Conservation (phyloP, 768 basidiomycete species). For the Heimioporus sp. region DNA sequence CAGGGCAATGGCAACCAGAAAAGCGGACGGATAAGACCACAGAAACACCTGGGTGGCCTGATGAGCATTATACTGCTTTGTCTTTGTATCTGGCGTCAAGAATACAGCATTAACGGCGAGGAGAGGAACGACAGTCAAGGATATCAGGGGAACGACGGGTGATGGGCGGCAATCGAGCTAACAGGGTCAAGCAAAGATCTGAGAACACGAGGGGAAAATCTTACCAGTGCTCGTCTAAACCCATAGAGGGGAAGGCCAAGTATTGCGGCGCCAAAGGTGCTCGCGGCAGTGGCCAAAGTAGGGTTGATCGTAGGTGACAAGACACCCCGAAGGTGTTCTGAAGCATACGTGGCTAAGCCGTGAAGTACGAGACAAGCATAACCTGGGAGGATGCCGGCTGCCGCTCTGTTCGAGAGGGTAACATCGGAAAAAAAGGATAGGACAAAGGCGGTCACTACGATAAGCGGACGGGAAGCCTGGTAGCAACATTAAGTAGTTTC, state of each 20-base stretch:
- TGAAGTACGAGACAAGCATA: conserved; percentile 66
- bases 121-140: conserved; percentile 58
- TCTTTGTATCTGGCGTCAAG: conserved; percentile 50
- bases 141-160: conserved; percentile 53
- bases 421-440: conserved; percentile 61
- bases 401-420: conserved; percentile 35
- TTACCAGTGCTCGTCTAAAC: conserved; percentile 57
- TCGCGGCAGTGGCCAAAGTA: conserved; percentile 53
- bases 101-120: conserved; percentile 64
- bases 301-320: conserved; percentile 58
- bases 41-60: conserved; percentile 56
- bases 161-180: conserved; percentile 51
- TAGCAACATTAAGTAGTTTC: background rate
- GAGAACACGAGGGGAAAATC: conserved; percentile 18
- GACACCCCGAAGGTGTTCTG: conserved; percentile 60
- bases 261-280: conserved; percentile 59
- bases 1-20: conserved; percentile 48
- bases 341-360: conserved; percentile 54
- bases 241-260: conserved; percentile 65
- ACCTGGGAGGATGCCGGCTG: conserved; percentile 50
- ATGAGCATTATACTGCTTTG: conserved; percentile 44
- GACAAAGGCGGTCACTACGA: conserved; percentile 46
- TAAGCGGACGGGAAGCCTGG: conserved; percentile 51
- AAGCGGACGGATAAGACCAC: conserved; percentile 55
- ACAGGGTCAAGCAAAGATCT: conserved; percentile 8